phyloP scores from a whole-genome alignment of 1,139 yeast species.

The Yamadazyma sp. region DNA sequence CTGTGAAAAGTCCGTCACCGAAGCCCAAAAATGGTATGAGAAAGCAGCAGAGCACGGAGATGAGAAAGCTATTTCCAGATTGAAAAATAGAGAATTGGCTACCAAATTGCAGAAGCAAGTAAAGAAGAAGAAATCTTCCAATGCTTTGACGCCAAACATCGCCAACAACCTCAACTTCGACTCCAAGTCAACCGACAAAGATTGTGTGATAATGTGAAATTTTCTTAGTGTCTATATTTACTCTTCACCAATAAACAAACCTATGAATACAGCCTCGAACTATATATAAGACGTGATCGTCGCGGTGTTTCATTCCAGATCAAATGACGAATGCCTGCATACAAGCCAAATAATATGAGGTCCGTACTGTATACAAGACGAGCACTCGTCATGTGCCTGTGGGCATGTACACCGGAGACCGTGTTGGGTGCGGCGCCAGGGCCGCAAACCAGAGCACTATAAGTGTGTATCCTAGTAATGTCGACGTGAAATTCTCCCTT shows the following conservation, averaged over 20 bases:
- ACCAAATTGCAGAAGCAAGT: constrained; percentile 30
- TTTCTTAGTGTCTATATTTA: no score
- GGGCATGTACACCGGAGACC: no score
- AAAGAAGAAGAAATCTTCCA: constrained; percentile 23
- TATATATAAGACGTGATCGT: no score
- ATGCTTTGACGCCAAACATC: constrained; percentile 4
- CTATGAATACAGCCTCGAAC: no score
- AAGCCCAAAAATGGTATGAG: constrained; percentile 73
- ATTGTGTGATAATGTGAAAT: constrained; percentile 40
- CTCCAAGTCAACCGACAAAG: constrained; percentile 33
- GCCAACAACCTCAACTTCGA: constrained; percentile 9
- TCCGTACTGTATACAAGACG: no score
- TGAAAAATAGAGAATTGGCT: constrained; percentile 33
- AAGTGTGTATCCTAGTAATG: no score
- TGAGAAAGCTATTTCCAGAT: constrained; percentile 53
- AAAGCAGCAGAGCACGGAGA: constrained; percentile 77
- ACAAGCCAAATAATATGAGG: no score
- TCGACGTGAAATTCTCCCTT: background rate
- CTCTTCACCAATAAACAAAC: no score
- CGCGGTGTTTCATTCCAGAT: no score
- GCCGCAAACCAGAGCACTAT: background rate
- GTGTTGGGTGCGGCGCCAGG: background rate
- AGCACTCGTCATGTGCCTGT: no score
- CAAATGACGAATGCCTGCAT: no score
- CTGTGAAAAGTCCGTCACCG: constrained; percentile 55